These are phyloP conservation scores for Nemania serpens DNA, from an alignment of 2,329 filamentous ascomycete species.

Conservation along the genomic window DNA sequence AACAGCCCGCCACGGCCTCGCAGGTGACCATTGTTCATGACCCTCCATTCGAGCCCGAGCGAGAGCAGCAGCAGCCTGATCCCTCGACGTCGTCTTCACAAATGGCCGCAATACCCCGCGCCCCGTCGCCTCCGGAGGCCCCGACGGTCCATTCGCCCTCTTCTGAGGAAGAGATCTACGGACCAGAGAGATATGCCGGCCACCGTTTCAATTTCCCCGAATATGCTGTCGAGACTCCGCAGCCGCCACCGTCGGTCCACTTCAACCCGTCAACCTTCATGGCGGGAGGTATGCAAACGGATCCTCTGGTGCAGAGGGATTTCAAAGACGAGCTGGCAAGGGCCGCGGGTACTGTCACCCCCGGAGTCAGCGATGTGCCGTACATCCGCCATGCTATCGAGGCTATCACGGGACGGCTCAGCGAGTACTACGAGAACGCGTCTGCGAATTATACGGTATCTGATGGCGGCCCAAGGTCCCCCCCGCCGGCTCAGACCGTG, in stretches of 20 bases:
- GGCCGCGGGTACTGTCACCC: conserved; percentile 63
- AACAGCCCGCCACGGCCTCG: conserved; percentile 34
- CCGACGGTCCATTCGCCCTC: conserved; percentile 38
- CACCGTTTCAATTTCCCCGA: conserved; percentile 36
- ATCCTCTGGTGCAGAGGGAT: conserved; percentile 35
- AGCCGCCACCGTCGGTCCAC: conserved; percentile 38
- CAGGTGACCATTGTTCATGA: conserved; percentile 37
- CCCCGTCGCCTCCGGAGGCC: conserved; percentile 47
- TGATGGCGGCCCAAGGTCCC: conserved; percentile 27
- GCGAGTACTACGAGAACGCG: conserved; percentile 58
- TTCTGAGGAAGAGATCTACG: conserved; percentile 50
- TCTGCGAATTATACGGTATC: conserved; percentile 13
- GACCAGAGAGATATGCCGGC: conserved; percentile 48
- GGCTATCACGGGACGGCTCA: conserved; percentile 77
- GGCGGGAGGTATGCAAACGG: conserved; percentile 40
- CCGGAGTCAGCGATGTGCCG: conserved; percentile 80
- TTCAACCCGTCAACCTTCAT: conserved; percentile 46
- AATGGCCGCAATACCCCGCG: conserved; percentile 43
- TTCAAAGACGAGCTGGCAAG: conserved; percentile 59
- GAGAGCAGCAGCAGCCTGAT: conserved; percentile 23
- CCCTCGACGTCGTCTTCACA: conserved; percentile 43
- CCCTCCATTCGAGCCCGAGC: conserved; percentile 26
- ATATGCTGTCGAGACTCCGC: conserved; percentile 31
- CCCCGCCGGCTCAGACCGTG: conserved; percentile 30
- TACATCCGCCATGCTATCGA: conserved; percentile 91